These are phyloP conservation scores for Vachellia pachyceras DNA, from an alignment of 306 rosid genomes.

Conservation along the genomic window DNA sequence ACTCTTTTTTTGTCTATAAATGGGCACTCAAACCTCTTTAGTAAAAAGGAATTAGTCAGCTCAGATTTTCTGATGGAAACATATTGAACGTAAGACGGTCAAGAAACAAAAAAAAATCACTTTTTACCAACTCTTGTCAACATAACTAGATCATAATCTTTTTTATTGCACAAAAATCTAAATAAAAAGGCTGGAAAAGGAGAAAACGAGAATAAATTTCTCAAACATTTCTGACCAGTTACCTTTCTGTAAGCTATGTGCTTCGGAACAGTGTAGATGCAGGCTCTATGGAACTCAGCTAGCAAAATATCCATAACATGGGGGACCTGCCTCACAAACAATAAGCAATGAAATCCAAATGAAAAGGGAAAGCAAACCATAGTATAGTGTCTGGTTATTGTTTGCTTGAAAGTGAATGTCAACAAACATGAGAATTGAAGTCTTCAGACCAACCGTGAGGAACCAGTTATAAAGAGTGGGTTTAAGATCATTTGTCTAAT, in stretches of 20 bases:
- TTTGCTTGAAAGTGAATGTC: slow-evolving; percentile 6
- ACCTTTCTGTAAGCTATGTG: slow-evolving; percentile 73
- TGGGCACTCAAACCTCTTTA: slow-evolving; percentile 2
- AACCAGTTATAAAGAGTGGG: not conserved
- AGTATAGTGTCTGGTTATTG: slow-evolving; percentile 6
- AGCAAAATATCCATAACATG: slow-evolving; percentile 75
- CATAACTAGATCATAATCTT: not conserved
- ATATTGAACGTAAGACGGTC: slow-evolving; percentile 10
- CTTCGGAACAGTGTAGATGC: slow-evolving; percentile 89
- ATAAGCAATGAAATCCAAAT: slow-evolving; percentile 32
- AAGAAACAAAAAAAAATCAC: not conserved
- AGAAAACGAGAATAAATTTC: slow-evolving; percentile 28
- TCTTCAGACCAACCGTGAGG: not conserved
- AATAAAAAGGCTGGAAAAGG: slow-evolving; percentile 15
- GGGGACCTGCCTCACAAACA: slow-evolving; percentile 66
- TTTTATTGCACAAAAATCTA: not conserved
- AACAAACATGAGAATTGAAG: not conserved
- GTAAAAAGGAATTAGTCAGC: not conserved
- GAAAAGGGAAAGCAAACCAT: not conserved
- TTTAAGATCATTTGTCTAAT: not conserved
- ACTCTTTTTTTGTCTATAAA: slow-evolving; percentile 17
- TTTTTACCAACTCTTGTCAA: slow-evolving; percentile 6
- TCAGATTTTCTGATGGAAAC: slow-evolving; percentile 21
- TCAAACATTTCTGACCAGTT: slow-evolving; percentile 35
- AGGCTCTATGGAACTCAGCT: slow-evolving; percentile 86